phyloP scores from a whole-genome alignment of 2,329 filamentous ascomycete genomes.

The Aspergillus piperis region DNA sequence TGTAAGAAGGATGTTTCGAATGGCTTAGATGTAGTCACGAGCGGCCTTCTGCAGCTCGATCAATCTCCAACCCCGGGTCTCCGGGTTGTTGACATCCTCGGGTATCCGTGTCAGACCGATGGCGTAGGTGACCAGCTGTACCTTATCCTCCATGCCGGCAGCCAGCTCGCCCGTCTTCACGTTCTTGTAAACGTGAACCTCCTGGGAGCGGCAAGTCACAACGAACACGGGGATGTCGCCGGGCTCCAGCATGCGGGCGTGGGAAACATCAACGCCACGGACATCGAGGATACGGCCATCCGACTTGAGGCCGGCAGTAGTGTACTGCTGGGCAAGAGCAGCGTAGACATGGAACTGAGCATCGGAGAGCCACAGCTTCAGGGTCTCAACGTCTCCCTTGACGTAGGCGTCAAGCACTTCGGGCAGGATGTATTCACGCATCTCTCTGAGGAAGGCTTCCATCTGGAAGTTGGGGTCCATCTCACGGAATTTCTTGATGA shows the following conservation, averaged over 20 bases:
- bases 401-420: conserved; percentile 98
- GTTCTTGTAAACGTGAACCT: conserved; percentile 95
- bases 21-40: conserved; percentile 74
- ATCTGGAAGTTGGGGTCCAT: conserved; percentile 96
- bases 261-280: conserved; percentile 76
- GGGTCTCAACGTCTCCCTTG: conserved; percentile 85
- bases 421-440: conserved; percentile 96
- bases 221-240: conserved; percentile 81
- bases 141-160: conserved; percentile 97
- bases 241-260: conserved; percentile 50
- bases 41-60: conserved; percentile 99
- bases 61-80: conserved; percentile 93
- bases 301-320: conserved; percentile 86
- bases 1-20: not conserved
- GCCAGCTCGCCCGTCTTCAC: conserved; percentile 86
- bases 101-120: conserved; percentile 92
- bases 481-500: conserved; percentile 95
- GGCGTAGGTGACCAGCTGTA: conserved; percentile 96
- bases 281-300: conserved; percentile 96
- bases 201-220: conserved; percentile 92
- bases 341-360: conserved; percentile 97
- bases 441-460: conserved; percentile 90
- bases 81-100: conserved; percentile 94
- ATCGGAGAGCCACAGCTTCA: conserved; percentile 94
- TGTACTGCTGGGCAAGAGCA: conserved; percentile 95